Conservation (phyloP, 73 alveolate genomes). For the Breviolum minutum region DNA sequence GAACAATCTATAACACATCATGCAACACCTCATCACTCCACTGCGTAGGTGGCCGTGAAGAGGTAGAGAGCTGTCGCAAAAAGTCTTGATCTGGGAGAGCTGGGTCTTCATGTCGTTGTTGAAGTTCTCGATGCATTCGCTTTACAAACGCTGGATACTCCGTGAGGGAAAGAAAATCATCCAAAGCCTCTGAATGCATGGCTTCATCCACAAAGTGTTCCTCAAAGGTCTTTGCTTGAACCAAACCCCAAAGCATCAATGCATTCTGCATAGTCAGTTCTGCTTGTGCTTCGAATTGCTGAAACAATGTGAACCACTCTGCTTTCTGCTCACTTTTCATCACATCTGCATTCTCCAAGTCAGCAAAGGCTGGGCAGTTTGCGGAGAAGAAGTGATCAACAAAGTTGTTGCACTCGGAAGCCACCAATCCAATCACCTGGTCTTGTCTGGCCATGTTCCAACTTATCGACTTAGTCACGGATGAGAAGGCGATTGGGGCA, state of each 20-base stretch:
- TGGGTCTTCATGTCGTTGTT: conserved; percentile 20
- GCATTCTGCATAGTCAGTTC: conserved; percentile 94
- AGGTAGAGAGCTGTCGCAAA: conserved; percentile 29
- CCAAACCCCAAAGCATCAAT: conserved; percentile 86
- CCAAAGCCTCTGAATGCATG: conserved; percentile 65
- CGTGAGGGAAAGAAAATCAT: conserved; percentile 75
- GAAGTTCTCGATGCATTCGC: conserved; percentile 84
- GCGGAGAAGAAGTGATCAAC: conserved; percentile 48
- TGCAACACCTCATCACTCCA: conserved; percentile 47
- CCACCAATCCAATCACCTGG: conserved; percentile 62
- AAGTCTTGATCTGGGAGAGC: not conserved
- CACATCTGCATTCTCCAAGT: conserved; percentile 28
- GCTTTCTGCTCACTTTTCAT: conserved; percentile 44
- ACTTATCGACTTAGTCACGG: not conserved
- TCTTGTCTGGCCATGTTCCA: conserved; percentile 31
- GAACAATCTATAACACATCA: not conserved
- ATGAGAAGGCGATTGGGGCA: not conserved
- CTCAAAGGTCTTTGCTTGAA: conserved; percentile 85
- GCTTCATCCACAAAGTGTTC: conserved; percentile 82
- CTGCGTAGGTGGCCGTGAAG: conserved; percentile 34
- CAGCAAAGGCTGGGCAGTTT: conserved; percentile 44
- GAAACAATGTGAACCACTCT: conserved; percentile 51
- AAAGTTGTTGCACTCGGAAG: conserved; percentile 60
- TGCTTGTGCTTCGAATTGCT: conserved; percentile 63
- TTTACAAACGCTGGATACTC: conserved; percentile 75